Evolutionary conservation across 2,329 filamentous ascomycete species (phyloP).

Genomic region (Pyricularia sp.): DNA sequence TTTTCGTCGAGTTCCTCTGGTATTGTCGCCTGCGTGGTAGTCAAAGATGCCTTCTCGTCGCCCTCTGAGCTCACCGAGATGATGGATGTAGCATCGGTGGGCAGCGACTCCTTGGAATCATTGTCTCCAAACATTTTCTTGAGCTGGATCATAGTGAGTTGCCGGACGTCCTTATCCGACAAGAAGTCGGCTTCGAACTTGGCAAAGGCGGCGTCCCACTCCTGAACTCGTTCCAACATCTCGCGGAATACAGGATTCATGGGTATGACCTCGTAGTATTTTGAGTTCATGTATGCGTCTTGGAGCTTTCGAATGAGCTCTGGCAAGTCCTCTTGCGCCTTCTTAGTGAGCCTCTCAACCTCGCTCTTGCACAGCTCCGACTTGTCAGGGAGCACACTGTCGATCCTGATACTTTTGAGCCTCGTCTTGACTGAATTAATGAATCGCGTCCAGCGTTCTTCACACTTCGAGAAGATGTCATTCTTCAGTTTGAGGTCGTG

Average conservation of each 20-base stretch:
- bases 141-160: constrained; percentile 81
- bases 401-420: constrained; percentile 77
- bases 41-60: constrained; percentile 32
- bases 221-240: constrained; percentile 83
- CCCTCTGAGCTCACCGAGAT: constrained; percentile 22
- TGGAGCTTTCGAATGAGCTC: constrained; percentile 66
- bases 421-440: constrained; percentile 76
- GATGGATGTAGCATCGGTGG: constrained; percentile 43
- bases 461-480: constrained; percentile 69
- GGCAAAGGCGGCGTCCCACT: constrained; percentile 83
- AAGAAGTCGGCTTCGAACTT: constrained; percentile 91
- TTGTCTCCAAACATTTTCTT: constrained; percentile 92
- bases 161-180: constrained; percentile 89
- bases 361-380: constrained; percentile 69
- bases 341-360: constrained; percentile 64
- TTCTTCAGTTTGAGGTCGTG: constrained; percentile 89
- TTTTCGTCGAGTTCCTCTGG: constrained; percentile 12
- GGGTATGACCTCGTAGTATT: constrained; percentile 94
- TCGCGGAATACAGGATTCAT: constrained; percentile 79
- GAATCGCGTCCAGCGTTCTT: constrained; percentile 73
- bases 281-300: constrained; percentile 81
- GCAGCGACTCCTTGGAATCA: constrained; percentile 64
- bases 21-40: constrained; percentile 17
- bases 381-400: constrained; percentile 82
- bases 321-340: constrained; percentile 71